These are phyloP conservation scores for Houttuynia cordata DNA, from an alignment of 164 flowering plant genomes.

Conservation along the genomic window DNA sequence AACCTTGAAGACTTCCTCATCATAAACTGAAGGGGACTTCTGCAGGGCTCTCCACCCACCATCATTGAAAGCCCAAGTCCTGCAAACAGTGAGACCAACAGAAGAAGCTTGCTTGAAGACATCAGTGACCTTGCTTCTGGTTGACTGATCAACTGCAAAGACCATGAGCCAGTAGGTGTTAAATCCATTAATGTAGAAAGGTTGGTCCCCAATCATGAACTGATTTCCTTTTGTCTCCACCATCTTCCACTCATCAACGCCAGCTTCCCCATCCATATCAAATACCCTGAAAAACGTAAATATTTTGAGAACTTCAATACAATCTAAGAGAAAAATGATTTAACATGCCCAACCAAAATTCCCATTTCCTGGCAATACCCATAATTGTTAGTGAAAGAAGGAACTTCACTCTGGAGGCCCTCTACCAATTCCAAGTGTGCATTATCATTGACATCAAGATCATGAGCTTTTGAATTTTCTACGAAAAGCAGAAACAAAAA, in stretches of 20 bases:
- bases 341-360: no score
- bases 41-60: slow-evolving; percentile 95
- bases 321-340: no score
- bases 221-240: slow-evolving; percentile 73
- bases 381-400: no score
- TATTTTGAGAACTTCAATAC: no score
- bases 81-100: slow-evolving; percentile 72
- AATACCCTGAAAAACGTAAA: neutral
- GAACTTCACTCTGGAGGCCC: no score
- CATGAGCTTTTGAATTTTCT: no score
- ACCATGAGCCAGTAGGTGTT: slow-evolving; percentile 96
- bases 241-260: slow-evolving; percentile 61
- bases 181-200: slow-evolving; percentile 84
- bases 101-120: slow-evolving; percentile 76
- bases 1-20: slow-evolving; percentile 85
- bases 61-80: slow-evolving; percentile 98
- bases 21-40: slow-evolving; percentile 77
- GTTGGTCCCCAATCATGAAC: slow-evolving; percentile 43
- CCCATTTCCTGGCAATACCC: no score
- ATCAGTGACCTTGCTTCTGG: slow-evolving; percentile 67
- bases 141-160: slow-evolving; percentile 73
- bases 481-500: neutral
- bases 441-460: no score
- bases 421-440: no score
- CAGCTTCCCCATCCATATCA: slow-evolving; percentile 9